phyloP scores from a whole-genome alignment of 768 basidiomycete species.

The Auricularia auricula-judae region DNA sequence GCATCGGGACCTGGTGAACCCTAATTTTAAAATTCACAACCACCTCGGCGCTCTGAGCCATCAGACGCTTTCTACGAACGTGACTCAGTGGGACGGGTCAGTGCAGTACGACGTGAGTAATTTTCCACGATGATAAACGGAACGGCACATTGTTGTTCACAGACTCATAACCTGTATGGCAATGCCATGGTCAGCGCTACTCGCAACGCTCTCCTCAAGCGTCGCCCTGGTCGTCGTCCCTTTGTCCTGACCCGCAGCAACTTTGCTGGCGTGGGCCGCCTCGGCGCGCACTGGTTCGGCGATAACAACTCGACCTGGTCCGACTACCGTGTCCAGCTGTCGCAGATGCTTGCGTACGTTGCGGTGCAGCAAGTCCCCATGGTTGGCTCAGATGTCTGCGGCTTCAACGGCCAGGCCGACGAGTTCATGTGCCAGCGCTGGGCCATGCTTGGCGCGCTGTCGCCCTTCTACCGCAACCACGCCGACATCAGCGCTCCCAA shows the following conservation, averaged over 20 bases:
- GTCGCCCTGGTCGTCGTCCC: conserved; percentile 48
- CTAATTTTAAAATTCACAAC: conserved; percentile 52
- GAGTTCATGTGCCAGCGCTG: conserved; percentile 63
- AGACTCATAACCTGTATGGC: conserved; percentile 47
- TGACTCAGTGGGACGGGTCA: conserved; percentile 47
- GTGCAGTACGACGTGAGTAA: conserved; percentile 39
- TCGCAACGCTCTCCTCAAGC: conserved; percentile 47
- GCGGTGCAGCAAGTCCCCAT: conserved; percentile 58
- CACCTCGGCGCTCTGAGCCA: conserved; percentile 21
- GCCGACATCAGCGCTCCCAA: conserved; percentile 8
- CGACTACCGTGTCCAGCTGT: conserved; percentile 48
- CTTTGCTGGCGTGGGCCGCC: conserved; percentile 52
- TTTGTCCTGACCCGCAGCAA: conserved; percentile 65
- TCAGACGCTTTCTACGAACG: conserved; percentile 12
- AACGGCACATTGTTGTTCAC: no score
- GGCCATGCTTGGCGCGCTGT: conserved; percentile 68
- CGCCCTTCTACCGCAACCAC: conserved; percentile 66
- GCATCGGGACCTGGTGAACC: conserved; percentile 31
- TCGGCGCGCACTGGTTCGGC: conserved; percentile 67
- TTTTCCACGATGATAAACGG: no score
- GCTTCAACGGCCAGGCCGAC: conserved; percentile 54
- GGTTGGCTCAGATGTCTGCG: conserved; percentile 69
- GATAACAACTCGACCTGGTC: conserved; percentile 52
- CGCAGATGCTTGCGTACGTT: conserved; percentile 58
- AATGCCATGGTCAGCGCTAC: conserved; percentile 62